A percentile compares a stretch with the other conserved stretches of the same genome.
Conservation (phyloP, 768 basidiomycete species). For the Xerocomus spinulosus region DNA sequence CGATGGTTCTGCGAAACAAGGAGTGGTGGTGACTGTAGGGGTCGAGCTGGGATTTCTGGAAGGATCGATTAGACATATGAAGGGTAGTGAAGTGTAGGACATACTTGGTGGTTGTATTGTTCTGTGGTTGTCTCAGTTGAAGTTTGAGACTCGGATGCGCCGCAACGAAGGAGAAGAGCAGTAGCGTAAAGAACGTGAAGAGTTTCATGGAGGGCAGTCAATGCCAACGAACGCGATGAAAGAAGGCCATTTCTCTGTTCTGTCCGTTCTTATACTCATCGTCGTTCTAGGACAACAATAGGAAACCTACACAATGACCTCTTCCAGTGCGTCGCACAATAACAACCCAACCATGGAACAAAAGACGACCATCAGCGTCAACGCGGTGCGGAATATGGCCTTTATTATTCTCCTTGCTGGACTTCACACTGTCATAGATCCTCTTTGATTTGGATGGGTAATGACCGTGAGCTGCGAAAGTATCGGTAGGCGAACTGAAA, state of each 20-base stretch:
- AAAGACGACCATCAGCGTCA: slow-evolving; percentile 36
- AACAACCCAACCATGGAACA: slow-evolving; percentile 9
- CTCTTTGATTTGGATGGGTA: slow-evolving; percentile 73
- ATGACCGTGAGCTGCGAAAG: slow-evolving; percentile 8
- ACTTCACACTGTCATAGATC: slow-evolving; percentile 38
- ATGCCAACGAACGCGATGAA: no score
- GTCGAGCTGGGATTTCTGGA: no score
- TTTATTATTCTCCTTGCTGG: background rate
- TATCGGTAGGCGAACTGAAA: slow-evolving; percentile 8
- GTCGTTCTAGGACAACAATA: slow-evolving; percentile 20
- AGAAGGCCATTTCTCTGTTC: no score
- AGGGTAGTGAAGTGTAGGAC: no score
- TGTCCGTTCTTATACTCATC: slow-evolving; percentile 20
- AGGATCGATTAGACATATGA: slow-evolving; percentile 9
- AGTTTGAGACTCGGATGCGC: slow-evolving; percentile 37
- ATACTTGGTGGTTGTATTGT: no score
- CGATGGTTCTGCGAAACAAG: no score
- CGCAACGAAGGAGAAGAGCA: slow-evolving; percentile 26
- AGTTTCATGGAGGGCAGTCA: slow-evolving; percentile 44
- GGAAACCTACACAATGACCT: background rate
- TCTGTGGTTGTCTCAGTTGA: no score
- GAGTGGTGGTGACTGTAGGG: no score
- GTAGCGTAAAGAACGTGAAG: slow-evolving; percentile 32
- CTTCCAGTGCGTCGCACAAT: no score
- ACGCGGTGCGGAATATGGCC: slow-evolving; percentile 42